Percentiles rank a stretch among this genome's conserved stretches.
Evolutionary conservation across 2,329 filamentous ascomycete species (phyloP).

Genomic region (Fusarium sp.): DNA sequence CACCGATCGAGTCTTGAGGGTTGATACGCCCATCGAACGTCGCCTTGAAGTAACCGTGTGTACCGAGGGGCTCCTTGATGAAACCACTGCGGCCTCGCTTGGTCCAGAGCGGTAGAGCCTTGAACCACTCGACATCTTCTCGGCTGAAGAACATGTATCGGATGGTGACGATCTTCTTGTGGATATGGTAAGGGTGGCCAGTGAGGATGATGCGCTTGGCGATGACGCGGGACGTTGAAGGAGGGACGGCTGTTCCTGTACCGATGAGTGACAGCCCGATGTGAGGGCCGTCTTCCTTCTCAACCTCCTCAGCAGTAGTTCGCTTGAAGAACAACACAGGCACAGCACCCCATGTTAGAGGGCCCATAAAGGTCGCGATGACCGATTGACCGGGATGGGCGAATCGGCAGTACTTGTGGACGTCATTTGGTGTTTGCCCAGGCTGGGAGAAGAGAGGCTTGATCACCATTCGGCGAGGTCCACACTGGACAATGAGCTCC

Average conservation of each 20-base stretch:
- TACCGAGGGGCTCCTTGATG: constrained; percentile 94
- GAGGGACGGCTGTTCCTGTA: constrained; percentile 87
- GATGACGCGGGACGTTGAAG: constrained; percentile 81
- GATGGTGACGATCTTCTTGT: constrained; percentile 96
- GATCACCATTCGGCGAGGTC: constrained; percentile 86
- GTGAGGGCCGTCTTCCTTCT: constrained; percentile 59
- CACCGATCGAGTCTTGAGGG: constrained; percentile 91
- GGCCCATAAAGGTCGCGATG: constrained; percentile 90
- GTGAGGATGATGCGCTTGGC: constrained; percentile 95
- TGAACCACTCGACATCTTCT: constrained; percentile 97
- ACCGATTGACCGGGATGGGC: constrained; percentile 91
- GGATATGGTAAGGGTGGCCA: constrained; percentile 97
- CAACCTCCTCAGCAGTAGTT: constrained; percentile 58
- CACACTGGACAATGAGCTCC: constrained; percentile 91
- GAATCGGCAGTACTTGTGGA: constrained; percentile 96
- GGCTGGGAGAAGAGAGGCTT: constrained; percentile 90
- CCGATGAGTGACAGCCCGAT: constrained; percentile 78
- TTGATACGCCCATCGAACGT: constrained; percentile 97
- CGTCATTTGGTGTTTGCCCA: constrained; percentile 94
- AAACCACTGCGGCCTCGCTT: constrained; percentile 88
- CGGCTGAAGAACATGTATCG: constrained; percentile 99
- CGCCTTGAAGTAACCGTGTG: constrained; percentile 99
- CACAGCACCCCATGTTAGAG: constrained; percentile 92
- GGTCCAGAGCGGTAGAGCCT: constrained; percentile 95
- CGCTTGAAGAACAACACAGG: constrained; percentile 90